These are phyloP conservation scores for Fusarium hostae DNA, from an alignment of 2,329 filamentous ascomycete species.

Conservation along the genomic window DNA sequence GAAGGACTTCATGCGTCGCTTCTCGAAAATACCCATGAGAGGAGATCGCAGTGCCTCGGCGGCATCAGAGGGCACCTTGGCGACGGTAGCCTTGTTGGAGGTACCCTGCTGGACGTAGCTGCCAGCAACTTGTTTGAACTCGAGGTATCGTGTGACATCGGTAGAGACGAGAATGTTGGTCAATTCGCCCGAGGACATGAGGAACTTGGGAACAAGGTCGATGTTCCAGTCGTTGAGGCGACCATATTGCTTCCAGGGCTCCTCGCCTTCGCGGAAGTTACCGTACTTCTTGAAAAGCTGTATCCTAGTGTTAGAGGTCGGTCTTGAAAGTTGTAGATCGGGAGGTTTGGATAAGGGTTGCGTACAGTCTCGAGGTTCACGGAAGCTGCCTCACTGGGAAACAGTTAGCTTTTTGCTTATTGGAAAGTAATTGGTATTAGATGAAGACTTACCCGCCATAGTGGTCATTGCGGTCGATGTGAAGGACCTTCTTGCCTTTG, in stretches of 20 bases:
- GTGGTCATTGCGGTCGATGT: conserved; percentile 98
- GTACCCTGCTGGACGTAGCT: conserved; percentile 94
- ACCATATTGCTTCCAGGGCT: conserved; percentile 98
- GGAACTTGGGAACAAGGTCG: conserved; percentile 96
- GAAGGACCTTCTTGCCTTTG: conserved; percentile 98
- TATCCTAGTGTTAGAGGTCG: conserved; percentile 35
- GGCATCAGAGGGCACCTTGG: conserved; percentile 96
- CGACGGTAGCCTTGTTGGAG: conserved; percentile 86
- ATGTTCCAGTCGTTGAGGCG: conserved; percentile 99
- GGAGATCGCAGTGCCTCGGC: conserved; percentile 90
- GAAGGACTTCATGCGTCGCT: conserved; percentile 95
- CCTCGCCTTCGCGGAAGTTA: conserved; percentile 79
- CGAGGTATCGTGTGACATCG: conserved; percentile 87
- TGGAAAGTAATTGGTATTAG: background rate
- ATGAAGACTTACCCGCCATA: conserved; percentile 86
- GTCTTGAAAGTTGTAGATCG: conserved; percentile 30
- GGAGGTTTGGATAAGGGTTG: conserved; percentile 31
- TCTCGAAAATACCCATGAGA: conserved; percentile 97
- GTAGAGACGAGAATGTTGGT: conserved; percentile 99
- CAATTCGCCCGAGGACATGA: conserved; percentile 98
- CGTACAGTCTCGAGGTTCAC: conserved; percentile 93
- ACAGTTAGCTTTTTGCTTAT: conserved; percentile 43
- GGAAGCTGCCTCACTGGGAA: conserved; percentile 82
- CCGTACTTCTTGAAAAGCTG: conserved; percentile 98
- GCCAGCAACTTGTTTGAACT: conserved; percentile 94